Evolutionary conservation across 352 stramenopile genomes (phyloP).

Genomic region (Pythium vanterpoolii): DNA sequence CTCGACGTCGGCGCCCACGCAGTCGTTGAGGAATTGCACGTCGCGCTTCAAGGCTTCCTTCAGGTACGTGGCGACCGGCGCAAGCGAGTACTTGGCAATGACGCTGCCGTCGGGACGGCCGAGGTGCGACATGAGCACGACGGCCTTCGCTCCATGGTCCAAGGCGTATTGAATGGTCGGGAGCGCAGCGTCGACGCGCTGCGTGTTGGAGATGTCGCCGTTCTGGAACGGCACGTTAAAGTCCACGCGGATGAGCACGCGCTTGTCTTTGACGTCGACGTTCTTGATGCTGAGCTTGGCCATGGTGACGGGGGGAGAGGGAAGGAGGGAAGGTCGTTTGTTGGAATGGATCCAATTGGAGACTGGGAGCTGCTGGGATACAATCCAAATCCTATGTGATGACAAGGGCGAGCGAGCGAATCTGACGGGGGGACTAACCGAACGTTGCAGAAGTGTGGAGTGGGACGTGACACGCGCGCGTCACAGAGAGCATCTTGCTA

Average conservation of each 20-base stretch:
- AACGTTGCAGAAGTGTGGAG: conserved; percentile 22
- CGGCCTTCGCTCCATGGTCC: conserved; percentile 95
- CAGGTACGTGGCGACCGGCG: conserved; percentile 91
- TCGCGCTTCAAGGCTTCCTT: conserved; percentile 88
- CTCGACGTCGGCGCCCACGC: conserved; percentile 91
- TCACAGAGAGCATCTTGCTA: conserved; percentile 15
- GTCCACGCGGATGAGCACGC: conserved; percentile 98
- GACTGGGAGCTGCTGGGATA: conserved; percentile 3
- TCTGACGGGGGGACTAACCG: conserved; percentile 13
- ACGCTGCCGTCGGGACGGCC: conserved; percentile 95
- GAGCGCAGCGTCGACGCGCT: conserved; percentile 97
- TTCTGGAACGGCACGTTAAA: conserved; percentile 99
- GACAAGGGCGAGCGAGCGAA: conserved; percentile 1
- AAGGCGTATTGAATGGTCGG: conserved; percentile 97
- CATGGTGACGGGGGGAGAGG: conserved; percentile 35
- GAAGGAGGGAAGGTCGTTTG: background rate
- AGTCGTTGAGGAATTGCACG: conserved; percentile 95
- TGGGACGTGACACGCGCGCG: conserved; percentile 24
- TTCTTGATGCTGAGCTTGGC: conserved; percentile 90
- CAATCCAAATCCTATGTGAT: background rate
- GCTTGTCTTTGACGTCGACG: conserved; percentile 95
- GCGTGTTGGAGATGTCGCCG: conserved; percentile 97
- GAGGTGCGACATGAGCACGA: conserved; percentile 98
- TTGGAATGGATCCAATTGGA: conserved; percentile 24
- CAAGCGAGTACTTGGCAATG: conserved; percentile 95